Evolutionary conservation across 2,329 filamentous ascomycete species (phyloP), one percentile per base, ranked within the genome.

Genomic region (Fusarium lateritium): DNA sequence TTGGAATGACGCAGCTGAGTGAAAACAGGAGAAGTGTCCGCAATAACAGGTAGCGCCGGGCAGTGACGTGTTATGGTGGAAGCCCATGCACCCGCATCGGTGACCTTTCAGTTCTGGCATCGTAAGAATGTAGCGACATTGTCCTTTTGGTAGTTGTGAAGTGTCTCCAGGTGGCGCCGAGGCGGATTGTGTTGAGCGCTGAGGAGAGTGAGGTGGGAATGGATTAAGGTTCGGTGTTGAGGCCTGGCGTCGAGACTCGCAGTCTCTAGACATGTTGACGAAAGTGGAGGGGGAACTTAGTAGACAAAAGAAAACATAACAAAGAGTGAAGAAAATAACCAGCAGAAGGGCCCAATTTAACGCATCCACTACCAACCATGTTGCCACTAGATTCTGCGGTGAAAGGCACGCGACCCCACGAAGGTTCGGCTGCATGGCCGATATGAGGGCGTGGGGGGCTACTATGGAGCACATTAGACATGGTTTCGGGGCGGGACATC

Each of bases 51-150:
- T 65, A 1, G 62, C 62, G 3, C 62, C 62, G 0, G 62, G 62
- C 1, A 65, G n/a, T 2, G 53, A 43, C 0, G 60, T 65, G 6
- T 65, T 65, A 9, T 65, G 62, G 13, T 65, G 60, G 3, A 65
- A 65, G 6, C 62, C 62, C 62, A 65, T 60, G 6, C 62, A 65
- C 9, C 62, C 62, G 21, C 62, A 65, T 10, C 62, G 53, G 5
- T 65, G 61, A 0, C 62, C 62, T 47, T 65, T 65, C 1, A 65
- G 10, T 7, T 65, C 60, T 6, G 62, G 62, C 24, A 59, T 39
- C 1, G 62, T 65, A 36, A 65, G 62, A 14, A 65, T 65, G 19
- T 65, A 65, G 8, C 62, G 62, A 2, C 62, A 65, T 43, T 65
- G 62, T 1, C 62, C 62, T 21, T 65, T 56, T 14, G 62, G 62